Evolutionary conservation across 768 basidiomycete genomes (phyloP).

Genomic region (Leccinellum albellum): DNA sequence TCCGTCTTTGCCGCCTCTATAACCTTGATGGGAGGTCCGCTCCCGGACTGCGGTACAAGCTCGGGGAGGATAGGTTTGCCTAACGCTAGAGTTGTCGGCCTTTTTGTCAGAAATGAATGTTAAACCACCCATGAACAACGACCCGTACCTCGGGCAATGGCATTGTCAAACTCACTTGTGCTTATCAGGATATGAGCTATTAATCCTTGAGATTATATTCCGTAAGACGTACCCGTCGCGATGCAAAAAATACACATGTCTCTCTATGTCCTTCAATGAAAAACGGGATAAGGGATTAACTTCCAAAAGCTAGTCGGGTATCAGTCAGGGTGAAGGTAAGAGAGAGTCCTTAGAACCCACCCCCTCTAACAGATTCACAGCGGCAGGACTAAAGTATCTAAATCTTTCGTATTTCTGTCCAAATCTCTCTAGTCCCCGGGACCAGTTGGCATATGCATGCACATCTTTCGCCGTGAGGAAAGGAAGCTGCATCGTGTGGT

Average conservation of each 20-base stretch:
- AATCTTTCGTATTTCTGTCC: conserved; percentile 24
- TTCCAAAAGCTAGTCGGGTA: conserved; percentile 18
- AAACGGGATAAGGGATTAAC: conserved; percentile 12
- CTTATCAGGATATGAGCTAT: conserved; percentile 9
- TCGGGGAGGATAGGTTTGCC: conserved; percentile 14
- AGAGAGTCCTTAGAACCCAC: conserved; percentile 11
- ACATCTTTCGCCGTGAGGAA: conserved; percentile 27
- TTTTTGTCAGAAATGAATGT: conserved; percentile 8
- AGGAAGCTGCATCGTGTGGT: conserved; percentile 23
- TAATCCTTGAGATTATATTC: neutral
- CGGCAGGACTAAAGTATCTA: conserved; percentile 15
- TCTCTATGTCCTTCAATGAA: conserved; percentile 16
- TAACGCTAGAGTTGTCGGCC: conserved; percentile 8
- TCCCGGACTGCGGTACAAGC: conserved; percentile 15
- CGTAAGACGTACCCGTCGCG: conserved; percentile 16
- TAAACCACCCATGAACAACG: neutral
- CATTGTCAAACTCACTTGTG: conserved; percentile 20
- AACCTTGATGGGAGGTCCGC: neutral
- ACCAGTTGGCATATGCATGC: conserved; percentile 21
- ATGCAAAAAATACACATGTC: conserved; percentile 21
- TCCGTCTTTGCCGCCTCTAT: conserved; percentile 9
- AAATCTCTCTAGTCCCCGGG: neutral
- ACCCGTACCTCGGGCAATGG: conserved; percentile 17
- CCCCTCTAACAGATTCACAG: conserved; percentile 30
- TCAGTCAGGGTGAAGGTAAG: neutral